Conservation (phyloP, 2,329 filamentous ascomycete species). For the Aspergillus neotritici region DNA sequence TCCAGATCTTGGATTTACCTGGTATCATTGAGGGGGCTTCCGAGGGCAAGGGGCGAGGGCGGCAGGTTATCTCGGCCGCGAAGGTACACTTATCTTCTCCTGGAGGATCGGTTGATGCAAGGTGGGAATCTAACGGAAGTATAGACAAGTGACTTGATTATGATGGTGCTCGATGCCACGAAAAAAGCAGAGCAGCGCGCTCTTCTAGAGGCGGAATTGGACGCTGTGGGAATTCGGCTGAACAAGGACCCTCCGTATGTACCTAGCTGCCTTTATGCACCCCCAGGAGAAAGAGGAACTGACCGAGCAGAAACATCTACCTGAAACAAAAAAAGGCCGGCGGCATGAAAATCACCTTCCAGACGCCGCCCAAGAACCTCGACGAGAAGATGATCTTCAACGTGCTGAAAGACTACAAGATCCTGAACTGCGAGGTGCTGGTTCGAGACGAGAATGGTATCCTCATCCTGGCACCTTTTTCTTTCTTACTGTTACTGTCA, state of each 20-base stretch:
- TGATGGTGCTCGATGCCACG: slow-evolving; percentile 96
- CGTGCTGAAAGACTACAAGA: slow-evolving; percentile 97
- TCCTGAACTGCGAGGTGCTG: slow-evolving; percentile 93
- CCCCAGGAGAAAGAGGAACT: background rate
- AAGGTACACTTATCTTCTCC: slow-evolving; percentile 52
- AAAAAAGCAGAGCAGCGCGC: slow-evolving; percentile 92
- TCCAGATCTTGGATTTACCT: slow-evolving; percentile 93
- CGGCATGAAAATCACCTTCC: slow-evolving; percentile 98
- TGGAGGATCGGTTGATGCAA: too few relatives aligned
- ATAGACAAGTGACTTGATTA: slow-evolving; percentile 83
- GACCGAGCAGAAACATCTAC: slow-evolving; percentile 73
- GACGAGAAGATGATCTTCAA: slow-evolving; percentile 99
- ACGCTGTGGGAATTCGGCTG: slow-evolving; percentile 88
- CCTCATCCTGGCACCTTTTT: slow-evolving; percentile 7
- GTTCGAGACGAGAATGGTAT: slow-evolving; percentile 84
- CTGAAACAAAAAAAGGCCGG: slow-evolving; percentile 93
- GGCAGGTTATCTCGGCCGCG: slow-evolving; percentile 94
- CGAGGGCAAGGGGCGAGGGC: slow-evolving; percentile 89
- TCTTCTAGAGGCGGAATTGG: slow-evolving; percentile 82
- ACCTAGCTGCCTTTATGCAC: background rate
- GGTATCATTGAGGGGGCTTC: slow-evolving; percentile 97
- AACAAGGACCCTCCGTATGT: slow-evolving; percentile 83
- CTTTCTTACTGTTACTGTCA: background rate
- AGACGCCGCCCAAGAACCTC: slow-evolving; percentile 76
- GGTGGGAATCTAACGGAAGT: slow-evolving; percentile 1